Evolutionary conservation across 495 filamentous ascomycete genomes (phyloP), one percentile per base, ranked within the genome.

Genomic region (Hypoxylon intermedium): DNA sequence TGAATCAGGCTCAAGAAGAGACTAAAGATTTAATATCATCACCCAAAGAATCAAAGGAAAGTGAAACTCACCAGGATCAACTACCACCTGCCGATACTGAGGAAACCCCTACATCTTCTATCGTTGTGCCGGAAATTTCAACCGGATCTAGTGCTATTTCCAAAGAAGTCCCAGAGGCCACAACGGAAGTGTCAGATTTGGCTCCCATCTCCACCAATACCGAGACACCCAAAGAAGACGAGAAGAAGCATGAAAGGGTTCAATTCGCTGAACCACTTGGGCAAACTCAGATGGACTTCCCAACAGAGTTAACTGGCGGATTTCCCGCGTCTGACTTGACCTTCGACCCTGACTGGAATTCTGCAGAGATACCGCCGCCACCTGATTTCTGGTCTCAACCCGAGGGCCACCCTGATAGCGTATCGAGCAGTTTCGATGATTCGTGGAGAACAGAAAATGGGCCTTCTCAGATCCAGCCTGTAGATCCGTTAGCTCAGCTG

Each of bases 201-300:
- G 48, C 18, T 43, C 16, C 37, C 11, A 43, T 16, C n/a, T 30
- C 58, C 18, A 48, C 51, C 11, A 38, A 30, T 20, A 43, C 18
- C 6, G 49, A 60, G 41, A 58, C 45, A 11, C 51, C 67, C 6
- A 68, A 70, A 37, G 68, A 73, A 58, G 63, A 57, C 24, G 71
- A 70, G 54, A 60, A 73, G 48, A 64, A 58, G 33, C 69, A 48
- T 31, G 68, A 71, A 28, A 73, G 47, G 56, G 49, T 64, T 13
- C 59, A 67, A 26, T 50, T 64, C 13, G 47, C 55, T 21, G 67
- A 67, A 7, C 51, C 67, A 18, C 45, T 53, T 12, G 63, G 63
- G 38, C 59, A 65, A 20, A 30, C 7, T 26, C 18, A 45, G 37
- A 62, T 56, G 38, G 63, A 68, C 28, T 43, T 36, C 6, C 51